A percentile compares a stretch with the other conserved stretches of the same genome.
These are phyloP conservation scores for Dipteronia sinensis DNA, from an alignment of 345 rosid species.

Conservation along the genomic window DNA sequence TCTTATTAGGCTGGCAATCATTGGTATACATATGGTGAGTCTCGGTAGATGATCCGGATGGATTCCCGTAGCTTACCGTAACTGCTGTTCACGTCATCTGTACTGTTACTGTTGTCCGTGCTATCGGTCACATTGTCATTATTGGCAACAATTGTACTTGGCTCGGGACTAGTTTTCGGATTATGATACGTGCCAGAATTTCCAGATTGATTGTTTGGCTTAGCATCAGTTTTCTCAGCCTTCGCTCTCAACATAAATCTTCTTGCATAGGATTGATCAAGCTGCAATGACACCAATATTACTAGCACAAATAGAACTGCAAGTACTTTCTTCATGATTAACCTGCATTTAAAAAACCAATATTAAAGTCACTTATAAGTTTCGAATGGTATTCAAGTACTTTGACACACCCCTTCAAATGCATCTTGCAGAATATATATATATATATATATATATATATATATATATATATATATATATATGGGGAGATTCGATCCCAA, in stretches of 20 bases:
- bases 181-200: not conserved
- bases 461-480: no score
- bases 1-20: conserved; percentile 26
- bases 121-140: not conserved
- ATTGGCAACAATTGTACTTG: not conserved
- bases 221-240: not conserved
- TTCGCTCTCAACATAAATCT: conserved; percentile 14
- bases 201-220: conserved; percentile 10
- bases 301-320: conserved; percentile 18
- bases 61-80: conserved; percentile 25
- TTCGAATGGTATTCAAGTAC: no score
- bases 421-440: no score
- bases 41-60: conserved; percentile 33
- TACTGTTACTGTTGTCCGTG: not conserved
- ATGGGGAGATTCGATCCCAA: no score
- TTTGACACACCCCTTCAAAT: no score
- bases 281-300: conserved; percentile 15
- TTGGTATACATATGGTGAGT: conserved; percentile 26
- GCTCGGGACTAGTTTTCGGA: not conserved
- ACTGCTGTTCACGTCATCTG: conserved; percentile 25
- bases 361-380: no score
- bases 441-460: no score
- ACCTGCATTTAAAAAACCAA: conserved; percentile 5
- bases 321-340: conserved; percentile 28
- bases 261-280: conserved; percentile 27